Evolutionary conservation across 1,284 basidiomycete genomes (phyloP), one percentile per base, ranked within the genome.

Genomic region (Waitea zeae): DNA sequence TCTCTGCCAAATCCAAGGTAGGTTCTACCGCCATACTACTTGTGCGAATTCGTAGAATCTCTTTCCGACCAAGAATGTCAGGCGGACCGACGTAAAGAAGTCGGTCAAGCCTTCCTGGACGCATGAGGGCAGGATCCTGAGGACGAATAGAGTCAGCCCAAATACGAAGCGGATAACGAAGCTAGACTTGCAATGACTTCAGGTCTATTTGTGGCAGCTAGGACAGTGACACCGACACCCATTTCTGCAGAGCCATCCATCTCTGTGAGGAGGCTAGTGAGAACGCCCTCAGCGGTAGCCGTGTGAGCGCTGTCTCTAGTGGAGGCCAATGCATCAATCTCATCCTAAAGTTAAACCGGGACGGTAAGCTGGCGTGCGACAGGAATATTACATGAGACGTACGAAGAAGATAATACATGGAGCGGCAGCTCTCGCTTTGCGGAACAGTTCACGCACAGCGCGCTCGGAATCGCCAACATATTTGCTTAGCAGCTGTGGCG

Each of bases 211-310:
- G 95, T 98, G 1, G 95, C 95, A 1, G 90, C 95, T 3, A 99
- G 72, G 24, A 98, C 74, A 0, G 89, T 89, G 12, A 98, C 95
- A 1, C 90, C 88, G 3, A 81, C 64, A 7, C 14, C 14, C 14
- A 96, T 63, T 53, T 89, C 83, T 54, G 97, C 88, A 2, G 98
- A 83, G 11, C 95, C 95, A 51, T 98, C 95, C 88, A 98, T 97
- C 55, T 97, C 95, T 49, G 92, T 98, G 36, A 99, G 57, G 14
- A 99, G 62, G 39, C 78, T 93, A 0, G 90, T 95, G 13, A 99
- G 67, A 11, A 97, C 87, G 5, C 93, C 87, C 46, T 87, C 81
- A 44, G 89, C 78, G 0, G 76, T 67, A 28, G 71, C 67, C 3
- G 59, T 60, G 31, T 77, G 74, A 11, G 70, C 67, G 3, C 64